Evolutionary conservation across 1,284 basidiomycete species (phyloP), one percentile per base, ranked within the genome.

Genomic region (Neonothopanus nambi): DNA sequence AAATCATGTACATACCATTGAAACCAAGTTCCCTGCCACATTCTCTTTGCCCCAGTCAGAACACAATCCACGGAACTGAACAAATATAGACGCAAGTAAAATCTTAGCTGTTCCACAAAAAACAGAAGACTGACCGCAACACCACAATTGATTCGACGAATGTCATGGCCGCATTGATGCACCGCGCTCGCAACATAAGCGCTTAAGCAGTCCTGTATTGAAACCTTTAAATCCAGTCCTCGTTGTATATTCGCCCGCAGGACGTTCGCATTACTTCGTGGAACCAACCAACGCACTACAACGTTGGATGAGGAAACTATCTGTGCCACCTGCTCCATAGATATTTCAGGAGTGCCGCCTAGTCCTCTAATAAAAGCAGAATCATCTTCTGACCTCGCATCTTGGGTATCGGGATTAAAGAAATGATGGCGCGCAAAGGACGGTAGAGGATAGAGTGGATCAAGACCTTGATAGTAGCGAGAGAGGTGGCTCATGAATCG

Each of bases 401-500:
- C 23, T 13, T 52, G 50, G 0, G 58, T 55, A 9, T 18, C 21
- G 18, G 53, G 52, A 9, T 5, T 18, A 1, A 59, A 54, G 38
- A 66, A 66, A 5, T 48, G 48, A 43, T 60, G 37, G 44, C 65
- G 66, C 17, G 46, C 36, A 48, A 67, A 69, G 3, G 56, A 49
- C 1, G 65, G 67, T 28, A 28, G 11, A 11, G 45, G 15, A 33
- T 54, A 35, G 20, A 33, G 41, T 7, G 39, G 18, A 9, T 24
- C 24, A 50, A 57, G 26, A n/a, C 48, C 54, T 50, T 67, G 65
- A 48, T 67, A 67, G 20, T 58, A 48, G 24, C 59, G 57, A 24
- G 67, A 69, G 13, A 68, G 48, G 3, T 60, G 43, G 23, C 58
- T 58, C 65, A 66, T 70, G 51, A 72, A 72, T 5, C 59, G 63